Evolutionary conservation across 1,139 yeast genomes (phyloP).

Genomic region (Waltiozyma sp.): DNA sequence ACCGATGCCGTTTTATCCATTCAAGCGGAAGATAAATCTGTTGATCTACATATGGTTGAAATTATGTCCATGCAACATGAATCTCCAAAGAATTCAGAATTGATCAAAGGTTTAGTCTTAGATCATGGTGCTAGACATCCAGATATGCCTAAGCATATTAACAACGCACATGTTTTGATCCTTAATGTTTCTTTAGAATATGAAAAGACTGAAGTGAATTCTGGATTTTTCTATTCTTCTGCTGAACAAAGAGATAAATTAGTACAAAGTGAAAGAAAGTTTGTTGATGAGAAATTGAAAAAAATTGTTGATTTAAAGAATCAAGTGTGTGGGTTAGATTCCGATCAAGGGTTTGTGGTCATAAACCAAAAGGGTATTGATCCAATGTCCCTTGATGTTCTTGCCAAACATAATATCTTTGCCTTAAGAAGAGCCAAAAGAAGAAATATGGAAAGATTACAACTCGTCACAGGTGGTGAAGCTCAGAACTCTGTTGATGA

Average conservation of each 20-base stretch:
- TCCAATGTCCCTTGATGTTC: conserved; percentile 91
- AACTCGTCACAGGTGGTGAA: conserved; percentile 92
- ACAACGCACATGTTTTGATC: conserved; percentile 76
- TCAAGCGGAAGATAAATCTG: conserved; percentile 33
- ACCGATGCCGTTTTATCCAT: conserved; percentile 92
- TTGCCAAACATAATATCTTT: conserved; percentile 86
- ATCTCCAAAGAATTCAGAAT: conserved; percentile 69
- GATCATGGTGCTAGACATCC: conserved; percentile 99
- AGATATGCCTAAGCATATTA: conserved; percentile 88
- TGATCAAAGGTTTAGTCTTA: conserved; percentile 81
- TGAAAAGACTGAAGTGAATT: conserved; percentile 96
- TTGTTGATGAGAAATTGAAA: conserved; percentile 87
- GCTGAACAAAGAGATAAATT: conserved; percentile 96
- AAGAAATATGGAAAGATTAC: conserved; percentile 98
- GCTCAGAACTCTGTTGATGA: conserved; percentile 98
- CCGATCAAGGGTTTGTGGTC: conserved; percentile 76
- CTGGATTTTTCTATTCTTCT: conserved; percentile 86
- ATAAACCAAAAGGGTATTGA: conserved; percentile 98
- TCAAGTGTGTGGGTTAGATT: conserved; percentile 73
- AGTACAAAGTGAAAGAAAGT: conserved; percentile 86
- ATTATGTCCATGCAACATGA: conserved; percentile 97
- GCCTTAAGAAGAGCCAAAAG: conserved; percentile 97
- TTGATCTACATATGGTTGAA: conserved; percentile 96
- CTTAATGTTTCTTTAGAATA: conserved; percentile 92
- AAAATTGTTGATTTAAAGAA: conserved; percentile 90